A percentile compares a stretch with the other conserved stretches of the same genome.
Conservation (phyloP, 306 rosid genomes). For the Malus asiatica region DNA sequence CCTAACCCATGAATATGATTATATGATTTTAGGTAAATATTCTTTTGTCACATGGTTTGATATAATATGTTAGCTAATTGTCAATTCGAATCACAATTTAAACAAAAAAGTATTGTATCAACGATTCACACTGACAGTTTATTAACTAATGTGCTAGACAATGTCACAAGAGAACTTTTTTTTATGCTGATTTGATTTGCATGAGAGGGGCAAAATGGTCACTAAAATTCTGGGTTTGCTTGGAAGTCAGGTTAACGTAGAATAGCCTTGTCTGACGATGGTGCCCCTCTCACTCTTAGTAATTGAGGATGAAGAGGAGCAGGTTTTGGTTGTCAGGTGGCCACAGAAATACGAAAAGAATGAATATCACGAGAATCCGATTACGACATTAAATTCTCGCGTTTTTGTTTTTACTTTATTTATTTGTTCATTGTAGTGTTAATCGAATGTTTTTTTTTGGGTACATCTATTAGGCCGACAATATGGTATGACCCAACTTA, state of each 20-base stretch:
- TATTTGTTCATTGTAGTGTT: not conserved
- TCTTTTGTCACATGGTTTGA: not conserved
- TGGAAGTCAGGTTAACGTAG: constrained; percentile 20
- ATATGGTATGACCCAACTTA: not conserved
- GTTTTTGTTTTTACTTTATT: not conserved
- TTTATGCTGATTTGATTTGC: not conserved
- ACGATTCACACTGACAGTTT: too few relatives aligned
- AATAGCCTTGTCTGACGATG: constrained; percentile 27
- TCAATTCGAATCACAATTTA: not conserved
- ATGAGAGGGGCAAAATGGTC: constrained; percentile 23
- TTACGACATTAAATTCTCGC: constrained; percentile 11
- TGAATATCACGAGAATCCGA: constrained; percentile 63
- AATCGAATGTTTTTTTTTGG: not conserved
- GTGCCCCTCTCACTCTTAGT: not conserved
- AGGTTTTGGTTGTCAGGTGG: constrained; percentile 33
- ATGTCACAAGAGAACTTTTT: too few relatives aligned
- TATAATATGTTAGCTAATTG: not conserved
- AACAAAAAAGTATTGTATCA: not conserved
- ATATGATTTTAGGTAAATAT: not conserved
- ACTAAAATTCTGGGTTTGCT: constrained; percentile 4
- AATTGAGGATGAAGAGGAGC: constrained; percentile 5
- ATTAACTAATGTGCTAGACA: too few relatives aligned
- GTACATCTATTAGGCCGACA: not conserved
- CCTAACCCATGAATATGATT: not conserved
- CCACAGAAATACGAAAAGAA: constrained; percentile 35